Percentiles rank a stretch among this genome's conserved stretches.
phyloP scores from a whole-genome alignment of 2,329 filamentous ascomycete species.

The Cytospora chrysosperma region DNA sequence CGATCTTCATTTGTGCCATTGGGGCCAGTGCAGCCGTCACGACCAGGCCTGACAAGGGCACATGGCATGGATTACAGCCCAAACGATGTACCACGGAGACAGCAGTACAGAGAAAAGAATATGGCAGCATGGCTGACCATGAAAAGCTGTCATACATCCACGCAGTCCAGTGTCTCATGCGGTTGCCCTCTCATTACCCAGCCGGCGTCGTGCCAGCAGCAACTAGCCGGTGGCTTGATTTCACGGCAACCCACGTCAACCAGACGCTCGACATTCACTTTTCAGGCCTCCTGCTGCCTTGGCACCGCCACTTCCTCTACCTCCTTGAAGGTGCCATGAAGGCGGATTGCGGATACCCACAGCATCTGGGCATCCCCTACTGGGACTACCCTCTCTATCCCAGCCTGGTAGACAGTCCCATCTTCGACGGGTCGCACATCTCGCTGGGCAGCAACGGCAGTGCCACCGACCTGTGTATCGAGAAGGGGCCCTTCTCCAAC shows the following conservation, averaged over 20 bases:
- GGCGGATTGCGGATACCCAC: slow-evolving; percentile 18
- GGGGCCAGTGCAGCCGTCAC: neutral
- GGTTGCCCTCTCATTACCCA: slow-evolving; percentile 32
- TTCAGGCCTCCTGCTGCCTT: slow-evolving; percentile 14
- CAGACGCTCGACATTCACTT: slow-evolving; percentile 40
- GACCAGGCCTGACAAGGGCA: neutral
- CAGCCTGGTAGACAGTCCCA: slow-evolving; percentile 8
- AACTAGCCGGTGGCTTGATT: slow-evolving; percentile 42
- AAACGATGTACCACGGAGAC: neutral
- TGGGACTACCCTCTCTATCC: slow-evolving; percentile 20
- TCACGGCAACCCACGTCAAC: slow-evolving; percentile 48
- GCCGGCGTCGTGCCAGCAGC: slow-evolving; percentile 35
- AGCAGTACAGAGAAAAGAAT: slow-evolving; percentile 20
- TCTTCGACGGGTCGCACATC: slow-evolving; percentile 15
- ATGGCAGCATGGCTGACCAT: slow-evolving; percentile 9
- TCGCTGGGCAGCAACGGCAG: slow-evolving; percentile 21
- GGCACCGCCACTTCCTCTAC: slow-evolving; percentile 20
- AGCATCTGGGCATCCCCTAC: slow-evolving; percentile 19
- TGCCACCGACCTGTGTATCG: slow-evolving; percentile 27
- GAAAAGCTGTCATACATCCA: slow-evolving; percentile 32
- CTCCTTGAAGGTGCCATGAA: slow-evolving; percentile 10
- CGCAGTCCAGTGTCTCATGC: slow-evolving; percentile 39
- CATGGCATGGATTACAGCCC: neutral
- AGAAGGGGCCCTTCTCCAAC: slow-evolving; percentile 29
- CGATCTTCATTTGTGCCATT: neutral